phyloP scores from a whole-genome alignment of 2,329 filamentous ascomycete species.

The Colletotrichum costaricense region DNA sequence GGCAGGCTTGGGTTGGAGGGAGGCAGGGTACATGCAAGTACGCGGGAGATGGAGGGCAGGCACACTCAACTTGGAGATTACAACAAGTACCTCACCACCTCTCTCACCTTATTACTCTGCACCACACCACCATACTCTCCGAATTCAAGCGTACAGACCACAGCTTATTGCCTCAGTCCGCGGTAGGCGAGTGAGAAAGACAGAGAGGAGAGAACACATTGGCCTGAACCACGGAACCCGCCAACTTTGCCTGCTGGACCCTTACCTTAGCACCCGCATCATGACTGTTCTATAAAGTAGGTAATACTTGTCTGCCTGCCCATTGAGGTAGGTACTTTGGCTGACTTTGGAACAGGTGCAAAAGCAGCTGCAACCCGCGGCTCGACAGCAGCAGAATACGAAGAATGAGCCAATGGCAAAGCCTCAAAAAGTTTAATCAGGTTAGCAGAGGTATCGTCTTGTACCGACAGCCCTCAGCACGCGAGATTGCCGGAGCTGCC shows the following conservation, averaged over 20 bases:
- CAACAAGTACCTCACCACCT: not conserved
- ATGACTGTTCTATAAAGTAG: not conserved
- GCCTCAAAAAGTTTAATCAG: constrained; percentile 18
- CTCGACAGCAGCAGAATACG: constrained; percentile 13
- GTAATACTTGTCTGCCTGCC: not conserved
- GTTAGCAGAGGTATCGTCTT: constrained; percentile 2
- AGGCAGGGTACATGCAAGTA: constrained; percentile 26
- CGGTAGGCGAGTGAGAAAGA: too few relatives aligned
- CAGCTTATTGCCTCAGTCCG: not conserved
- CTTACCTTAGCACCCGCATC: not conserved
- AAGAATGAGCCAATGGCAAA: constrained; percentile 18
- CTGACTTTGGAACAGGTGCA: constrained; percentile 6
- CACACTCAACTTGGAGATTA: constrained; percentile 3
- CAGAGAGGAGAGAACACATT: not conserved
- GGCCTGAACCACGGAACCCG: not conserved
- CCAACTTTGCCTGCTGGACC: too few relatives aligned
- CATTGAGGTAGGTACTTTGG: constrained; percentile 3
- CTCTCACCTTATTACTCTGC: too few relatives aligned
- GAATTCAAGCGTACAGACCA: not conserved
- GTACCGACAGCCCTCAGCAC: constrained; percentile 11
- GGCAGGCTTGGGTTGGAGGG: constrained; percentile 6
- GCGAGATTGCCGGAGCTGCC: constrained; percentile 33
- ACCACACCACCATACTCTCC: too few relatives aligned
- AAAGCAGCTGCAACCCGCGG: constrained; percentile 19
- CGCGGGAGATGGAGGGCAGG: not conserved